These are phyloP conservation scores for Saccharum officinarum DNA, from an alignment of 176 grass and related monocot genomes.

Conservation along the genomic window DNA sequence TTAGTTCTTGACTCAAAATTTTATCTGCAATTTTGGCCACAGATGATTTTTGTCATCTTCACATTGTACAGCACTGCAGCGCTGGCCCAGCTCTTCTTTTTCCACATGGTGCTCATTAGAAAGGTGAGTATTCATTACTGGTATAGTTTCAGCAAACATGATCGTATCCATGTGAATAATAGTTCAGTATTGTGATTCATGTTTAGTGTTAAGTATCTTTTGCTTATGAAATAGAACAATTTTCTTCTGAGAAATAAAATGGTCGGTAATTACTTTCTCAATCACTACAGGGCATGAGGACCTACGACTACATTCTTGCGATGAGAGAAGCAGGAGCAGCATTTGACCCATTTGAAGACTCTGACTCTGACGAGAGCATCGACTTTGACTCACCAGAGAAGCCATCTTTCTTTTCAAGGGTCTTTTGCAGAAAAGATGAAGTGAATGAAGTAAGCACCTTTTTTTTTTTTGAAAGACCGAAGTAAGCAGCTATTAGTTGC, in stretches of 20 bases:
- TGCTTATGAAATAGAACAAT: not conserved
- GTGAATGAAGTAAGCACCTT: constrained; percentile 51
- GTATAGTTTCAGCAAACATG: not conserved
- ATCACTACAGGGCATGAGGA: constrained; percentile 82
- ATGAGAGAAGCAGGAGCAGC: constrained; percentile 72
- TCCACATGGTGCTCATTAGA: constrained; percentile 91
- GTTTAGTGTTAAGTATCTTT: not conserved
- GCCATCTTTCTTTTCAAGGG: constrained; percentile 53
- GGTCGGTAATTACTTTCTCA: not conserved
- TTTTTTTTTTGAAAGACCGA: not conserved
- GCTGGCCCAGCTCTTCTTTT: constrained; percentile 90
- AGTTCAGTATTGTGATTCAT: not conserved
- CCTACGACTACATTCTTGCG: constrained; percentile 97
- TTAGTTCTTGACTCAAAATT: not conserved
- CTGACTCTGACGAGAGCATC: constrained; percentile 66
- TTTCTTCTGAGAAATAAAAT: not conserved
- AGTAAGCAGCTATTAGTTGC: constrained; percentile 13
- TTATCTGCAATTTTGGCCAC: constrained; percentile 6
- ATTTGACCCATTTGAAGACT: constrained; percentile 77
- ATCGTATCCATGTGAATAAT: not conserved
- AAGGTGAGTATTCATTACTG: constrained; percentile 50
- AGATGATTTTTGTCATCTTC: constrained; percentile 77
- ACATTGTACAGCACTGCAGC: constrained; percentile 79
- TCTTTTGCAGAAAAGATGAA: constrained; percentile 58
- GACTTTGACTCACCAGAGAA: constrained; percentile 75